phyloP scores from a whole-genome alignment of 1,284 basidiomycete genomes.

The Sanghuangporus sanghuang region DNA sequence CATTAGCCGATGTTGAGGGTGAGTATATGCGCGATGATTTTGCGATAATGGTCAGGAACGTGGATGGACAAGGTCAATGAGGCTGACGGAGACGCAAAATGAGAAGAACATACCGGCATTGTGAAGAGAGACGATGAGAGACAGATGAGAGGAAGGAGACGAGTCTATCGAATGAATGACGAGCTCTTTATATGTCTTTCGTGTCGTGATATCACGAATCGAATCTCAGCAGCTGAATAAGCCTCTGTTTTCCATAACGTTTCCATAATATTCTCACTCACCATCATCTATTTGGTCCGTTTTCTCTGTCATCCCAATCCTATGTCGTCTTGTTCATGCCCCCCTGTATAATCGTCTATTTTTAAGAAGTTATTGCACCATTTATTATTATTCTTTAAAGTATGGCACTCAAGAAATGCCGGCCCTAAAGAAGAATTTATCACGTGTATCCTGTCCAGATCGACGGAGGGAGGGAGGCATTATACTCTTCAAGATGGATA shows the following conservation, averaged over 20 bases:
- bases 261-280: not conserved
- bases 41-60: not conserved
- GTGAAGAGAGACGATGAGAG: not conserved
- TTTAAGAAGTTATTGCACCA: too few species aligned
- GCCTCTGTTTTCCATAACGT: not conserved
- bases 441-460: too few species aligned
- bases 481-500: too few species aligned
- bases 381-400: too few species aligned
- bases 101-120: not conserved
- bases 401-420: not conserved
- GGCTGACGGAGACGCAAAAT: not conserved
- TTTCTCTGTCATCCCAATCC: too few species aligned
- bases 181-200: not conserved
- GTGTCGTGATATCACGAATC: not conserved
- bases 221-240: not conserved
- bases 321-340: too few species aligned
- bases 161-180: too few species aligned
- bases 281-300: too few species aligned
- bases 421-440: not conserved
- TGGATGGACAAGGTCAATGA: not conserved
- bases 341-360: too few species aligned
- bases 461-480: too few species aligned
- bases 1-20: too few species aligned
- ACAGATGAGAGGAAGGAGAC: not conserved
- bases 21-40: constrained; percentile 7